Base-by-base conservation (phyloP, 2,329 filamentous ascomycete genomes). In the Sarocladiaceae sp. region DNA sequence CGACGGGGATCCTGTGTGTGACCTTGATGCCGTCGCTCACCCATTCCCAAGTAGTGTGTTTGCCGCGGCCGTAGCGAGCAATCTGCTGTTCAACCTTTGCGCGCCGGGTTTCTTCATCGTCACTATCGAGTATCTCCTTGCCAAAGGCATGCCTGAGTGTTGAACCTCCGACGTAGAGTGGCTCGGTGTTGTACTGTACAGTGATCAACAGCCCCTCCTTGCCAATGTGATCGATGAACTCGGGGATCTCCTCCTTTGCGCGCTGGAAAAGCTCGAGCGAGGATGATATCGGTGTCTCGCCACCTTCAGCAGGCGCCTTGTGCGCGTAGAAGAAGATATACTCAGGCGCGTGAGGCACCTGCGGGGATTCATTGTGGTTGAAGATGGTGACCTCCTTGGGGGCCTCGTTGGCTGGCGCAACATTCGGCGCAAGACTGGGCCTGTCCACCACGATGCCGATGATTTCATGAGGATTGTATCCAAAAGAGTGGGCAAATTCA, bases 301-400 rank as follows among this genome's bases (percentile, higher is more conserved):
- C 29, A 15, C 29, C 73, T 5, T 68, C 67, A 1, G 68, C 66
- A 18, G 72, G 69, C 0, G 64, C 71, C 5, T 59, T 62, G 53
- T 76, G 68, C 1, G 64, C 60, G 44, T 76, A 77, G 63, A 77
- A 76, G 58, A 78, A 76, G 47, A 78, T 71, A 53, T 78, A 78
- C 54, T 73, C 75, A 1, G 75, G 75, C 1, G 74, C 72, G 53
- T 78, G 75, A 1, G 75, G 75, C 0, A 77, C 74, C 55, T 77
- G 74, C 0, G 72, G 71, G 0, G 72, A 76, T 55, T 78, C 75
- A 54, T 78, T 78, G 60, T 78, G 75, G 56, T 68, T 76, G 58
- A 76, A 77, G 36, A 78, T 76, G 7, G 71, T 62, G 1, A 75
- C 71, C 47, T 74, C 67, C 29, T 33, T 33, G 29, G 29, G 29